phyloP scores from a whole-genome alignment of 164 flowering plant species.

The Akebia trifoliata region DNA sequence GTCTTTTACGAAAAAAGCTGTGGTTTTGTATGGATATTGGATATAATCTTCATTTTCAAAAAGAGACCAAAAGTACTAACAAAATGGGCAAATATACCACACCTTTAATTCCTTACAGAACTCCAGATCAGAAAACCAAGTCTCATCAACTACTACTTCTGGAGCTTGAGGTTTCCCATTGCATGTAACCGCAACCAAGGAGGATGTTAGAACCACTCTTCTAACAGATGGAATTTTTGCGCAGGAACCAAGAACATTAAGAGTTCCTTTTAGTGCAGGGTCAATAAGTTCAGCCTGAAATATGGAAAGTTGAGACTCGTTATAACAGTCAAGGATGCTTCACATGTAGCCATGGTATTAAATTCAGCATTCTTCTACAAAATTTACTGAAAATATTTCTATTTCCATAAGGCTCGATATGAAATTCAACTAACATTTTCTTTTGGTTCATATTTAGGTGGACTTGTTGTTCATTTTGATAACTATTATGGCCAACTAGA shows the following conservation, averaged over 20 bases:
- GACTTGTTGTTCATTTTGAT: too few relatives aligned
- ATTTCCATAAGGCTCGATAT: background rate
- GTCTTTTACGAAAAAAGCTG: background rate
- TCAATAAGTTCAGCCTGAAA: conserved; percentile 44
- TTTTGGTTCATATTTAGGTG: too few relatives aligned
- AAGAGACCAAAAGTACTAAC: too few relatives aligned
- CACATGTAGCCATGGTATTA: background rate
- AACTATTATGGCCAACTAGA: too few relatives aligned
- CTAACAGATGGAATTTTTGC: conserved; percentile 34
- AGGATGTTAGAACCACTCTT: conserved; percentile 53
- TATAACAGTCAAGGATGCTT: background rate
- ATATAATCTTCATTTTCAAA: too few relatives aligned
- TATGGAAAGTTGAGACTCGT: too few relatives aligned
- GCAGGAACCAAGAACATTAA: conserved; percentile 42
- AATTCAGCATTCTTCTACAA: too few relatives aligned
- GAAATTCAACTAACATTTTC: too few relatives aligned
- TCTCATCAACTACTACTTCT: conserved; percentile 34
- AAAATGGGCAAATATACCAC: background rate
- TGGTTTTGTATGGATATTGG: background rate
- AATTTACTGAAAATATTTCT: background rate
- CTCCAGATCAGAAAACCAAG: conserved; percentile 42
- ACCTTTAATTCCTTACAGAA: conserved; percentile 35
- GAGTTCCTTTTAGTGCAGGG: conserved; percentile 50
- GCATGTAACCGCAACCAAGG: conserved; percentile 31
- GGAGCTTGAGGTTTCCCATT: conserved; percentile 25